Conservation (phyloP, 2,329 filamentous ascomycete genomes). For the Aspergillus terreus region DNA sequence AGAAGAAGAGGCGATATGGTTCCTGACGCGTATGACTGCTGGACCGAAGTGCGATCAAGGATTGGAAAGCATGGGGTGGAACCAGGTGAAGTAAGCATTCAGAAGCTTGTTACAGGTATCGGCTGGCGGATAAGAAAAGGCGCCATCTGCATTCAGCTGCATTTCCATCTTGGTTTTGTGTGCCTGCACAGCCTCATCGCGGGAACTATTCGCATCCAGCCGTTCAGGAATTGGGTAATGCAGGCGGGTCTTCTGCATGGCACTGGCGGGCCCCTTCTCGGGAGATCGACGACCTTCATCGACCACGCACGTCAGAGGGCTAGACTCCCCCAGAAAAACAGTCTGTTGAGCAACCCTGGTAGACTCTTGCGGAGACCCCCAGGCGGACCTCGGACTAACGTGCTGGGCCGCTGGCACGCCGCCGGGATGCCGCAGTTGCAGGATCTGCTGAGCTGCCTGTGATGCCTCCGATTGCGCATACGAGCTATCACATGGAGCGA, state of each 20-base stretch:
- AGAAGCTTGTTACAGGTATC: slow-evolving; percentile 44
- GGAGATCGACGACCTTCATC: slow-evolving; percentile 34
- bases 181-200: slow-evolving; percentile 17
- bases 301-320: slow-evolving; percentile 48
- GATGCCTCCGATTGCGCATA: background rate
- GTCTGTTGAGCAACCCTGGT: slow-evolving; percentile 18
- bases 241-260: slow-evolving; percentile 32
- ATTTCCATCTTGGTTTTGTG: slow-evolving; percentile 32
- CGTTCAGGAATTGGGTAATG: slow-evolving; percentile 35
- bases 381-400: background rate
- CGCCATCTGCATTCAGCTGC: slow-evolving; percentile 38
- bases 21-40: slow-evolving; percentile 36
- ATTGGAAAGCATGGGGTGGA: slow-evolving; percentile 57
- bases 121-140: slow-evolving; percentile 45
- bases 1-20: slow-evolving; percentile 49
- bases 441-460: background rate
- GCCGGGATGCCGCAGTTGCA: background rate
- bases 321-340: slow-evolving; percentile 48
- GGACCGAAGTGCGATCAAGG: slow-evolving; percentile 46
- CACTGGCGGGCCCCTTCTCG: slow-evolving; percentile 27
- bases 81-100: slow-evolving; percentile 54
- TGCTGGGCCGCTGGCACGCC: background rate
- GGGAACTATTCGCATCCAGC: slow-evolving; percentile 10
- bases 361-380: slow-evolving; percentile 1
- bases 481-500: background rate